Evolutionary conservation across 768 basidiomycete genomes (phyloP), one percentile per base, ranked within the genome.

Genomic region (Neoboletus magnificus): DNA sequence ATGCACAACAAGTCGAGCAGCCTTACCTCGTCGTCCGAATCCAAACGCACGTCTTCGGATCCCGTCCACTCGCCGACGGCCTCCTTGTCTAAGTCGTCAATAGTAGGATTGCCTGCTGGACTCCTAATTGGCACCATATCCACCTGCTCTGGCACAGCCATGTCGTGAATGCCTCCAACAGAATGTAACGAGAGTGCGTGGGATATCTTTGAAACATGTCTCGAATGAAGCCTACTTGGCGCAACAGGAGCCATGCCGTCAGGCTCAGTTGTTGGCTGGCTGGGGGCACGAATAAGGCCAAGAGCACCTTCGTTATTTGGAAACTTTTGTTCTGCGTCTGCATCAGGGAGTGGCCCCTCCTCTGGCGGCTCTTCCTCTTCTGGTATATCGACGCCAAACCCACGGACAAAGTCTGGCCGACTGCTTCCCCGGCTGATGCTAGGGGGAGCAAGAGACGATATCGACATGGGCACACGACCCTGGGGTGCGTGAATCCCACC

Each of bases 301-400:
- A 50, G 64, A n/a, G 27, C 60, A 29, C 73, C 71, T 36, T 65
- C 69, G 30, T 74, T 71, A 20, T 78, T 76, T 27, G 73, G 60
- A 37, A 75, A 75, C 52, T 72, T 73, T 47, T 75, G 78, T 23
- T 69, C 69, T 35, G 67, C 65, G 22, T 71, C 69, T 32, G 62
- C 64, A 25, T 66, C 72, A 27, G 43, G 61, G 22, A 57, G 64
- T 16, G 54, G 67, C 18, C 68, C 74, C 48, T 81, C 79, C 47
- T 79, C 81, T 56, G 77, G 79, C 40, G 81, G 80, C 61, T 90
- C 89, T 36, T 81, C 84, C 64, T 91, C 89, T 56, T 89, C 84
- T 3, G 89, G 85, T 54, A 84, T 82, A 57, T 93, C 89, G 53
- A 93, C 66, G 12, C 91, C 89, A 71, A 93, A 93, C 6, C 91